A percentile compares a stretch with the other conserved stretches of the same genome.
Conservation (phyloP, 441 rosid genomes). For the Populus hybrid region DNA sequence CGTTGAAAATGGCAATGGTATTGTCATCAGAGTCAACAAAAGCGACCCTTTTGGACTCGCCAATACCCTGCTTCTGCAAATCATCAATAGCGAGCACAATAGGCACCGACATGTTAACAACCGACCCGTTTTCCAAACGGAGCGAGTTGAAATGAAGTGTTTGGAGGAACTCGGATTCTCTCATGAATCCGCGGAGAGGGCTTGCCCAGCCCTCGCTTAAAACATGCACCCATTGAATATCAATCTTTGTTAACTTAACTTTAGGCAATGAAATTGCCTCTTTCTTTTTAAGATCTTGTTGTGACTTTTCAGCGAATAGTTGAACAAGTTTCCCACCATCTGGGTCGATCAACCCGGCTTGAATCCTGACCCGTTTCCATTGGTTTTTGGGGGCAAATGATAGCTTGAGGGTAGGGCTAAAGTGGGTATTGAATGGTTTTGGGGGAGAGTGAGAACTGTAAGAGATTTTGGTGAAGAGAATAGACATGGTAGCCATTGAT, state of each 20-base stretch:
- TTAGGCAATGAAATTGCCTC: conserved; percentile 64
- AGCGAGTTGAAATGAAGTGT: conserved; percentile 96
- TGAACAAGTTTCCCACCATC: conserved; percentile 83
- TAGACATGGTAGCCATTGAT: conserved; percentile 68
- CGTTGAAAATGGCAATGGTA: conserved; percentile 66
- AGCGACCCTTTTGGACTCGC: conserved; percentile 61
- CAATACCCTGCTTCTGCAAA: conserved; percentile 57
- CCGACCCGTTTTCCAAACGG: conserved; percentile 81
- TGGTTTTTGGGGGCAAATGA: conserved; percentile 23
- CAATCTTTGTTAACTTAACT: conserved; percentile 65
- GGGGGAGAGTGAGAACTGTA: conserved; percentile 31
- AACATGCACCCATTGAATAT: conserved; percentile 88
- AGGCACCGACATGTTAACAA: conserved; percentile 94
- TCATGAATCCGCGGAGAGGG: conserved; percentile 91
- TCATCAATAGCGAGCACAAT: conserved; percentile 86
- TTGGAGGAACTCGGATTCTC: conserved; percentile 99
- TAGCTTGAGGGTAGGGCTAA: conserved; percentile 33
- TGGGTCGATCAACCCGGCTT: conserved; percentile 73
- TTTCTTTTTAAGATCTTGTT: conserved; percentile 43
- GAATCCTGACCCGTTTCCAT: conserved; percentile 22
- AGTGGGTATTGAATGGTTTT: conserved; percentile 39
- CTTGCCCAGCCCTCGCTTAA: conserved; percentile 99
- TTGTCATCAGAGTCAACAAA: conserved; percentile 64
- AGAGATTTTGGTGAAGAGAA: conserved; percentile 33
- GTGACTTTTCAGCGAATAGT: conserved; percentile 55